Base-by-base conservation (phyloP, 805 yeast genomes). In the Hanseniaspora meyeri region DNA sequence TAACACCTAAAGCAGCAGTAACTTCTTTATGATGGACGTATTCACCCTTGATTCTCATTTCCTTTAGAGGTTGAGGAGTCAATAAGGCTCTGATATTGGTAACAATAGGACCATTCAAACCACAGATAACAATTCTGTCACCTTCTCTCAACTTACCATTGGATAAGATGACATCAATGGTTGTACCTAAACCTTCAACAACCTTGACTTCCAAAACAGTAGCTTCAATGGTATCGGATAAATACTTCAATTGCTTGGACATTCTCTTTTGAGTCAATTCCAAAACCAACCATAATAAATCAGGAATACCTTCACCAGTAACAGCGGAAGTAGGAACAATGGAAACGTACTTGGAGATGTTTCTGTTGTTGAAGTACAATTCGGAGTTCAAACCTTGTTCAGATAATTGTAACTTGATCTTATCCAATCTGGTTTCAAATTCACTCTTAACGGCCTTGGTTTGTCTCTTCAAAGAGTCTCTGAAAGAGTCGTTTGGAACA, bases 271-370 rank as follows among this genome's bases (percentile, higher is more conserved):
- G 97, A 16, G 98, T 93, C 66, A 93, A 80, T 72, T 93, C 97
- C 65, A 93, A 78, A 67, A 93, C 76, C 71, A 93, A 79, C 91
- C 96, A 89, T 67, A 93, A 80, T 74, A 93, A 78, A 81, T 93
- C 99, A 51, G 99, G 98, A 64, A 93, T 95, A 86, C 99, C 99
- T 74, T 93, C 99, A 71, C 99, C 99, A 14, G 97, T 90, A 47
- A 90, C 95, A 57, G 99, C 99, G 60, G 97, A 91, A 19, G 99
- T 93, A 64, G 99, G 98, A 47, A 93, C 96, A 65, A 93, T 85
- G 39, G 97, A 89, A 57, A 93, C 98, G 66, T 83, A 88, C 70
- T 89, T 88, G 57, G 97, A 74, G 79, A 91, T 74, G 75, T 91
- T 93, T 72, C 85, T 86, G 79, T 93, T 93, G 72, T 91, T 87